phyloP scores from a whole-genome alignment of 2,329 filamentous ascomycete genomes.

The Seiridium cupressi region DNA sequence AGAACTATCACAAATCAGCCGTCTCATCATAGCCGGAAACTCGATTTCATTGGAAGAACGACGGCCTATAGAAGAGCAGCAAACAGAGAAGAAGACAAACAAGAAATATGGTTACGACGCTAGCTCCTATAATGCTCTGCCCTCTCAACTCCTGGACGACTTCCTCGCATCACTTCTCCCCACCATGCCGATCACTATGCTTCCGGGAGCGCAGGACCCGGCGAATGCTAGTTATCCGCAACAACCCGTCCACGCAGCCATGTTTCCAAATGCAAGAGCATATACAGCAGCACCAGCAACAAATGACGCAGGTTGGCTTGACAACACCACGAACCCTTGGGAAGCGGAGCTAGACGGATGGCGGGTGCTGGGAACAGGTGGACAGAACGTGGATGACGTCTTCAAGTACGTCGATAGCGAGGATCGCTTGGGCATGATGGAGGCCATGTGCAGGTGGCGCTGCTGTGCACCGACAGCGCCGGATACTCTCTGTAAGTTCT shows the following conservation, averaged over 20 bases:
- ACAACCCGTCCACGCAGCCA: conserved; percentile 87
- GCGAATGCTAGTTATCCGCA: conserved; percentile 89
- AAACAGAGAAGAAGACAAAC: conserved; percentile 43
- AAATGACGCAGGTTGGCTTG: conserved; percentile 69
- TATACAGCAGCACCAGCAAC: conserved; percentile 56
- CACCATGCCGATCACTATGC: conserved; percentile 81
- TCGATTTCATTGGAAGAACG: conserved; percentile 58
- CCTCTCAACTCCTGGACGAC: conserved; percentile 78
- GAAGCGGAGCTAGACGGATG: conserved; percentile 88
- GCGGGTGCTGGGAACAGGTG: conserved; percentile 80
- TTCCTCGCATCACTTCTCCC: conserved; percentile 82
- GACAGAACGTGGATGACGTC: conserved; percentile 91
- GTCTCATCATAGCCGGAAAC: conserved; percentile 89
- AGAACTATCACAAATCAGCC: conserved; percentile 66
- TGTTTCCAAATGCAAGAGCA: conserved; percentile 75
- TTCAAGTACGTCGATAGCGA: conserved; percentile 84
- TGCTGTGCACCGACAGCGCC: conserved; percentile 90
- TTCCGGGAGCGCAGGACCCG: conserved; percentile 82
- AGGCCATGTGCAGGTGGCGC: conserved; percentile 89
- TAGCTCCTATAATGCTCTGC: conserved; percentile 80
- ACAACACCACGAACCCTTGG: conserved; percentile 90
- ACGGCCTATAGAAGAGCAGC: conserved; percentile 34
- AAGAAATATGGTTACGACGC: conserved; percentile 97
- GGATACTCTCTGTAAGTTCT: conserved; percentile 81
- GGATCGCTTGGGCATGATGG: conserved; percentile 84